Evolutionary conservation across 2,329 filamentous ascomycete species (phyloP).

Genomic region (Colletotrichum lentis): DNA sequence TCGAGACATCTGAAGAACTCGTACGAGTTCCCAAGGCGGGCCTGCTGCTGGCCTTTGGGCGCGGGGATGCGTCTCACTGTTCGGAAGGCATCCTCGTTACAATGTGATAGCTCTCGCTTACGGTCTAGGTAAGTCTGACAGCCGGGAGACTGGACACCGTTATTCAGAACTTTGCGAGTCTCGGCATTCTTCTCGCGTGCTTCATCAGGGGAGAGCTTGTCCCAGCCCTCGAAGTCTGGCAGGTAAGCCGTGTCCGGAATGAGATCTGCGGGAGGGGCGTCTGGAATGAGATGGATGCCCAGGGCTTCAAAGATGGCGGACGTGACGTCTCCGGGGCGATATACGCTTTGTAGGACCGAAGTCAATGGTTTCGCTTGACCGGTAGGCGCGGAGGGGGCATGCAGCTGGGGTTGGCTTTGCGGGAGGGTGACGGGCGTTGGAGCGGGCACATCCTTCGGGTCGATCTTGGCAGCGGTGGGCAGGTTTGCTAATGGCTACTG

Average conservation of each 20-base stretch:
- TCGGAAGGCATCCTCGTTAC: slow-evolving; percentile 68
- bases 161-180: slow-evolving; percentile 59
- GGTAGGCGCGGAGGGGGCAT: slow-evolving; percentile 19
- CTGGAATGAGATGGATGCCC: slow-evolving; percentile 62
- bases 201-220: slow-evolving; percentile 58
- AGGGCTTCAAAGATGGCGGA: slow-evolving; percentile 64
- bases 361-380: slow-evolving; percentile 53
- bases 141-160: slow-evolving; percentile 64
- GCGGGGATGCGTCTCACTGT: slow-evolving; percentile 67
- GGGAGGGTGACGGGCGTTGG: slow-evolving; percentile 65
- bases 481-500: slow-evolving; percentile 41
- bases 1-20: slow-evolving; percentile 73
- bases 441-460: slow-evolving; percentile 63
- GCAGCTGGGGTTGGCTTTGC: slow-evolving; percentile 47
- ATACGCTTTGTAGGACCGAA: slow-evolving; percentile 60
- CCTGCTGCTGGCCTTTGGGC: slow-evolving; percentile 60
- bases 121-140: slow-evolving; percentile 67
- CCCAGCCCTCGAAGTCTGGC: slow-evolving; percentile 63
- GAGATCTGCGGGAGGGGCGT: slow-evolving; percentile 58
- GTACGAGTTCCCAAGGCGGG: slow-evolving; percentile 69
- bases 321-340: slow-evolving; percentile 60
- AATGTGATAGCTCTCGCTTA: slow-evolving; percentile 62
- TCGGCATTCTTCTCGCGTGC: slow-evolving; percentile 58
- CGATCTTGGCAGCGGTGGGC: slow-evolving; percentile 43
- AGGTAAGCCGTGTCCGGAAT: slow-evolving; percentile 63